These are phyloP conservation scores for Fagopyrum homotropicum DNA, from an alignment of 148 eudicot species.

Conservation along the genomic window DNA sequence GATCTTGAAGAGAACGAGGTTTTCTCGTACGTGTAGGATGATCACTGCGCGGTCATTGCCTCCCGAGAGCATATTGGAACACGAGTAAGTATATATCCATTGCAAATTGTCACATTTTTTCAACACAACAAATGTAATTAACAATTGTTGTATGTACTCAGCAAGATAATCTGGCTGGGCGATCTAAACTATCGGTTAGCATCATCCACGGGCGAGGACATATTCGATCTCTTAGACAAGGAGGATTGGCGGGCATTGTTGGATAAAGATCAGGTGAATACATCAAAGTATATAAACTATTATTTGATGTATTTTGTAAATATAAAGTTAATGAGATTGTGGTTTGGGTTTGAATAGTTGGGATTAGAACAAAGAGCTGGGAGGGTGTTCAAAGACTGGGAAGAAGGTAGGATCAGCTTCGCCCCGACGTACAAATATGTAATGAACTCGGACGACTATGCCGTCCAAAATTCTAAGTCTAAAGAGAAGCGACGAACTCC, in stretches of 20 bases:
- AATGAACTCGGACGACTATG: conserved; percentile 44
- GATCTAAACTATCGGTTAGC: conserved; percentile 60
- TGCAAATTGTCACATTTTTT: not conserved
- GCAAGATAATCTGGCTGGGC: conserved; percentile 68
- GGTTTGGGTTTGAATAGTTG: conserved; percentile 26
- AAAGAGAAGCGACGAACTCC: conserved; percentile 58
- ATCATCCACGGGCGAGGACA: conserved; percentile 21
- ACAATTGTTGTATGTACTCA: not conserved
- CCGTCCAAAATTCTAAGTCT: conserved; percentile 27
- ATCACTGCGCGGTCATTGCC: conserved; percentile 16
- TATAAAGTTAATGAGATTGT: not conserved
- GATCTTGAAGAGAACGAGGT: conserved; percentile 49
- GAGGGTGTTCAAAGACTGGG: conserved; percentile 52
- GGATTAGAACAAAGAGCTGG: conserved; percentile 58
- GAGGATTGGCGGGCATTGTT: conserved; percentile 57
- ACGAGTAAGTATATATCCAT: conserved; percentile 34
- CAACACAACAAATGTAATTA: not conserved
- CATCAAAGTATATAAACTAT: not conserved
- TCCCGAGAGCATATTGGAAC: conserved; percentile 46
- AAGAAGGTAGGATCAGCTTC: conserved; percentile 55
- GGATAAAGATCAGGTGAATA: conserved; percentile 57
- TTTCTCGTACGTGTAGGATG: conserved; percentile 29
- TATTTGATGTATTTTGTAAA: not conserved
- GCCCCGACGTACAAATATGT: conserved; percentile 64
- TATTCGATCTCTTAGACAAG: conserved; percentile 32